Evolutionary conservation across 768 basidiomycete species (phyloP), one percentile per base, ranked within the genome.

Genomic region (Suillus clintonianus): DNA sequence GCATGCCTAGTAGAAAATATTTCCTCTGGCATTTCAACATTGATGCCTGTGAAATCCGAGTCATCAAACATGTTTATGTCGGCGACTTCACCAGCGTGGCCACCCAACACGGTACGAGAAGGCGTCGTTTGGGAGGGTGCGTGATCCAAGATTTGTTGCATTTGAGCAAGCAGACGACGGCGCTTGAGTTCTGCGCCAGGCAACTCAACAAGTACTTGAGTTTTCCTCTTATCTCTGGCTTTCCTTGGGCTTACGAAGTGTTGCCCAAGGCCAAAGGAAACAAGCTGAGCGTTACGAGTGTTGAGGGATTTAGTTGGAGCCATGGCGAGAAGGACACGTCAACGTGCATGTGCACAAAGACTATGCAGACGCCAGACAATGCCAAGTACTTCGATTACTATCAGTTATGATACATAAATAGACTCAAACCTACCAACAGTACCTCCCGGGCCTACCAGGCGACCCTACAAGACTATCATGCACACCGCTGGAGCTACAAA

Each of bases 141-240:
- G 1, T 11, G 37, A 39, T 39, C 11, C 41, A 62, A 30, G 14
- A 55, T 27, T 11, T 36, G 32, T 24, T 61, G 30, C n/a, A 62
- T 39, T 15, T 47, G 32, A 15, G n/a, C 53, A 7, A 55, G 61
- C 17, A 62, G 54, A 14, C 39, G 61, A 37, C 42, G 60, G 11
- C 42, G 50, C 47, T 55, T 15, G 15, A 32, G 48, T 9, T 54
- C 36, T 7, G 19, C 37, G 8, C 36, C 50, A 22, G 60, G 60
- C 15, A 61, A 50, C 6, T 19, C 24, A 19, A 61, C 50, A 15
- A 48, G 41, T 37, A 27, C 41, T 15, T 53, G 60, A 5, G 55
- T 63, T 54, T 69, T 65, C 7, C 22, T 50, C 48, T 39, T 39
- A 14, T 39, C 10, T 39, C 37, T 39, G 37, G 37, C 37, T 39